Conservation (phyloP, 2,329 filamentous ascomycete species). For the Pseudofabraea citricarpa region DNA sequence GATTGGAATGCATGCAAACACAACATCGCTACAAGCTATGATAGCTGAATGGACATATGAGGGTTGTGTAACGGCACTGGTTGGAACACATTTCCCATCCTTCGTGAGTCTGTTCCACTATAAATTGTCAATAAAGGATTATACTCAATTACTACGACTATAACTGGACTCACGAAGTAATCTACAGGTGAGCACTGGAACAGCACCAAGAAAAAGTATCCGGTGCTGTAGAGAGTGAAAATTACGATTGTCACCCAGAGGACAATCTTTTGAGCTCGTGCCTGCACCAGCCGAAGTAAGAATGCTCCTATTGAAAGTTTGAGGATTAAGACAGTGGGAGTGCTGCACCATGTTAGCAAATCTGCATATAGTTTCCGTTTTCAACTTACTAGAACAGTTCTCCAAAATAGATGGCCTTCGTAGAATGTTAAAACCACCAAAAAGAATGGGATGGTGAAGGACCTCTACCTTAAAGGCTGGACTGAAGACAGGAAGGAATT, state of each 20-base stretch:
- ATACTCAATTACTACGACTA: too few species aligned
- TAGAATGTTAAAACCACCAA: too few species aligned
- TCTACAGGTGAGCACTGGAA: neutral
- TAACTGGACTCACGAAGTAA: neutral
- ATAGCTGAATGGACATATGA: neutral
- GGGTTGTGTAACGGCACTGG: neutral
- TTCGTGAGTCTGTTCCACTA: too few species aligned
- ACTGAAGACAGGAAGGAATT: neutral
- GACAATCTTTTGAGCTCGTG: neutral
- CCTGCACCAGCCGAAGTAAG: neutral
- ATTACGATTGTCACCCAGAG: neutral
- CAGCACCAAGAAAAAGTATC: neutral
- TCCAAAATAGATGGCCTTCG: neutral
- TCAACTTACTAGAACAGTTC: neutral
- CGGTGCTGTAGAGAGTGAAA: neutral
- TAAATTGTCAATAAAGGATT: too few species aligned
- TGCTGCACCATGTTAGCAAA: neutral
- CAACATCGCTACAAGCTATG: neutral
- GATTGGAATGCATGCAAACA: neutral
- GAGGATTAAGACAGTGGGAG: neutral
- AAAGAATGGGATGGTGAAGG: neutral
- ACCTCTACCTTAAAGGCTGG: neutral
- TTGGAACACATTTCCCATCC: neutral
- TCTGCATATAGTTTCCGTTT: neutral
- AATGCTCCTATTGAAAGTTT: neutral